A percentile compares a stretch with the other conserved stretches of the same genome.
Evolutionary conservation across 2,329 filamentous ascomycete species (phyloP).

Genomic region (Didymella sp.): DNA sequence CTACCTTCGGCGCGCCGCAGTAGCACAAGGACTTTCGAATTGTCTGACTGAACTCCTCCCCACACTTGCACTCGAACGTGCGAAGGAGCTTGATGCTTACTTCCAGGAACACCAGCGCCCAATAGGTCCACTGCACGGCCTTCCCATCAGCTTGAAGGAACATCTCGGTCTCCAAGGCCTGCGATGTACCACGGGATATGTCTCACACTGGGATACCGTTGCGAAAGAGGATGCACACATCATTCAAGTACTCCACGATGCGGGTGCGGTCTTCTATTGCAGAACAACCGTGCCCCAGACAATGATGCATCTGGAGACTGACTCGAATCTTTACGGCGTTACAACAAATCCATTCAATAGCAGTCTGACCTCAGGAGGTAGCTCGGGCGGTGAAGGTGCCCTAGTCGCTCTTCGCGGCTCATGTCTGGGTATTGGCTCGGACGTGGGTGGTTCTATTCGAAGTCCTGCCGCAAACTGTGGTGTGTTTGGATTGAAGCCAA

Average conservation of each 20-base stretch:
- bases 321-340: conserved; percentile 59
- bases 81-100: conserved; percentile 53
- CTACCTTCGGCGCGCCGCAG: conserved; percentile 35
- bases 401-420: conserved; percentile 61
- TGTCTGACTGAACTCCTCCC: conserved; percentile 40
- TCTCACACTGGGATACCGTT: conserved; percentile 57
- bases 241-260: conserved; percentile 56
- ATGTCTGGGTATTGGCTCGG: conserved; percentile 58
- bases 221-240: conserved; percentile 58
- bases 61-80: conserved; percentile 47
- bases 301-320: conserved; percentile 61
- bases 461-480: conserved; percentile 43
- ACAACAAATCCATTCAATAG: conserved; percentile 64
- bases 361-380: conserved; percentile 60
- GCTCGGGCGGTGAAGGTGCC: conserved; percentile 65
- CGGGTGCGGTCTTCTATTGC: conserved; percentile 61
- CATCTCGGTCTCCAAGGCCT: conserved; percentile 59
- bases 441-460: conserved; percentile 29
- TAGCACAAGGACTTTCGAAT: conserved; percentile 38
- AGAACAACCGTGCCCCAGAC: conserved; percentile 63
- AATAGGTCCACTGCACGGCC: conserved; percentile 57
- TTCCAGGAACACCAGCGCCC: conserved; percentile 47
- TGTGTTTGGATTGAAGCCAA: conserved; percentile 52
- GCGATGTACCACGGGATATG: conserved; percentile 59
- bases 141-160: conserved; percentile 62